Percentiles rank a stretch among this genome's conserved stretches.
phyloP scores from a whole-genome alignment of 1,284 basidiomycete species.

The Somion occarium region DNA sequence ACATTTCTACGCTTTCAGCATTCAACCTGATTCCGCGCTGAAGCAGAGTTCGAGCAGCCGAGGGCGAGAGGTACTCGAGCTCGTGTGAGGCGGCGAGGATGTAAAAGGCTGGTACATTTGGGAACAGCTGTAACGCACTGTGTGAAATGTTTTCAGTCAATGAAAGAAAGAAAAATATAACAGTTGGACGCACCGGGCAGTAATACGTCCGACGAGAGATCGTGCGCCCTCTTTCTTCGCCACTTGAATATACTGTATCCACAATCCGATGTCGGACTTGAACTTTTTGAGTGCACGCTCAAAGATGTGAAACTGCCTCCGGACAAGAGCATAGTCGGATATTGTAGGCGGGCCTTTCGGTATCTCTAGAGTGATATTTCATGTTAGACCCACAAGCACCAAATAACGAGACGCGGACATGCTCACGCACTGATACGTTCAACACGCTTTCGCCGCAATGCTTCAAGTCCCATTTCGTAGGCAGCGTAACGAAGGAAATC shows the following conservation, averaged over 20 bases:
- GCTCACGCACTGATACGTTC: slow-evolving; percentile 65
- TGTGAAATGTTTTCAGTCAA: not conserved
- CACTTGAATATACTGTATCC: slow-evolving; percentile 85
- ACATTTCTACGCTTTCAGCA: slow-evolving; percentile 65
- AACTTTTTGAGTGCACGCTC: slow-evolving; percentile 88
- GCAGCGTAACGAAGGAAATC: slow-evolving; percentile 91
- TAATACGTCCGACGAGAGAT: slow-evolving; percentile 75
- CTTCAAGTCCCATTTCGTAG: slow-evolving; percentile 89
- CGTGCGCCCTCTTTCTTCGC: slow-evolving; percentile 80
- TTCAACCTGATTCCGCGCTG: slow-evolving; percentile 85
- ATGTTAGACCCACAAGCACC: no score
- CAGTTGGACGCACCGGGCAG: slow-evolving; percentile 52
- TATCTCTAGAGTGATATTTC: slow-evolving; percentile 43
- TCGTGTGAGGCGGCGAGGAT: slow-evolving; percentile 87
- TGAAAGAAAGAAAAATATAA: not conserved
- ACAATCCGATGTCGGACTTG: slow-evolving; percentile 82
- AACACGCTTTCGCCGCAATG: slow-evolving; percentile 70
- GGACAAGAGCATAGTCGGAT: slow-evolving; percentile 79
- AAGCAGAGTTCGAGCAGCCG: slow-evolving; percentile 80
- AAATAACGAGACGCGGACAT: not conserved
- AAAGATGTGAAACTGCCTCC: slow-evolving; percentile 85
- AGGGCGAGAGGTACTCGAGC: slow-evolving; percentile 70
- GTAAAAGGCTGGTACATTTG: slow-evolving; percentile 76
- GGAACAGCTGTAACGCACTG: slow-evolving; percentile 85
- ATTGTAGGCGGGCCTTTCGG: slow-evolving; percentile 54